These are phyloP conservation scores for Calonectria pauciramosa DNA, from an alignment of 2,329 filamentous ascomycete species.

Conservation along the genomic window DNA sequence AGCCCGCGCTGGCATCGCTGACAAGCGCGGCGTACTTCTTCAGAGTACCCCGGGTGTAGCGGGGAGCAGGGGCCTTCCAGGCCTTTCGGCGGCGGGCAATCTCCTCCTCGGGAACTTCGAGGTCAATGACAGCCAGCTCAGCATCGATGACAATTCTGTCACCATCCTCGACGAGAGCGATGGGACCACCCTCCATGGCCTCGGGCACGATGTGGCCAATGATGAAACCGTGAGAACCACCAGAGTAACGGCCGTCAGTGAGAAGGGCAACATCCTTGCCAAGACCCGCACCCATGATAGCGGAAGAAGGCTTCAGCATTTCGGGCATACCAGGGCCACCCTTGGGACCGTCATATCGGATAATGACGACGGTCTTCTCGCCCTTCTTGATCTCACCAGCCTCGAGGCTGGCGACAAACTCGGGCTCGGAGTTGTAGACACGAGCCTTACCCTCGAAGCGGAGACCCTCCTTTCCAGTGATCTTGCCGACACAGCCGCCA, in stretches of 20 bases:
- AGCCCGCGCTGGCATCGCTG: slow-evolving; percentile 71
- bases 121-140: slow-evolving; percentile 77
- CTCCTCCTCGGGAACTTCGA: slow-evolving; percentile 76
- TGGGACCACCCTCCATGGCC: slow-evolving; percentile 87
- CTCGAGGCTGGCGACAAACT: slow-evolving; percentile 84
- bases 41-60: slow-evolving; percentile 74
- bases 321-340: slow-evolving; percentile 96
- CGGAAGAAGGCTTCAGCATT: slow-evolving; percentile 92
- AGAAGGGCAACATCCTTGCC: slow-evolving; percentile 81
- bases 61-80: slow-evolving; percentile 74
- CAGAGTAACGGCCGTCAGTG: slow-evolving; percentile 83
- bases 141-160: slow-evolving; percentile 88
- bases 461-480: slow-evolving; percentile 94
- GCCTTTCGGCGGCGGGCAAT: slow-evolving; percentile 67
- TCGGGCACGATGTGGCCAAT: slow-evolving; percentile 92
- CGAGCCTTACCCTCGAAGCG: slow-evolving; percentile 84
- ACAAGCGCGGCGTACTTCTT: slow-evolving; percentile 77
- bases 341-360: slow-evolving; percentile 94
- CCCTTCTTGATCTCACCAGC: slow-evolving; percentile 83
- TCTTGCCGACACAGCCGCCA: slow-evolving; percentile 90
- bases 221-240: slow-evolving; percentile 87
- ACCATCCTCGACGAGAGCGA: slow-evolving; percentile 84
- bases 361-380: slow-evolving; percentile 90
- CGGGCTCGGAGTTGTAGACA: slow-evolving; percentile 87
- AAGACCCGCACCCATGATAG: slow-evolving; percentile 91